Evolutionary conservation across 805 yeast genomes (phyloP), one percentile per base, ranked within the genome.

Genomic region (Nematodospora valgi): DNA sequence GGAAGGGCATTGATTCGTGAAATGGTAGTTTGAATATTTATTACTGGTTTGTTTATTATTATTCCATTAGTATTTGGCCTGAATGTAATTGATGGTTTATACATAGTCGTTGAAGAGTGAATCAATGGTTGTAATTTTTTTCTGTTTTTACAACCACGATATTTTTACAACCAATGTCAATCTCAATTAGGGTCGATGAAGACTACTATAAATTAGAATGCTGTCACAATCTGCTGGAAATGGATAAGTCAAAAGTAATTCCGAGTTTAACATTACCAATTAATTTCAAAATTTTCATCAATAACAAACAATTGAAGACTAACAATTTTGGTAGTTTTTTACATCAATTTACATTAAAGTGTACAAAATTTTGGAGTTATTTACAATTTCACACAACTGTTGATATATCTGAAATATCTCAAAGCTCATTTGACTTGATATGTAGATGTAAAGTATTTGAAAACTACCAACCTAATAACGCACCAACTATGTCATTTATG

Each of bases 271-370:
- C 30, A 5, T 20, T 36, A 12, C 24, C 26, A 7, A 5, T 25
- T 4, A 12, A 39, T 14, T 30, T 48, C 13, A 40, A 39, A 26
- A 16, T 51, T 6, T 26, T 15, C 22, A 32, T 49, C 13, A 51
- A 51, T 27, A 41, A 38, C 4, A 21, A 25, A 2, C 25, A 21
- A 13, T 24, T 47, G 10, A 22, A 16, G 5, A 13, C 33, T 8
- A 21, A 32, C 10, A 27, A 30, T 24, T 42, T 42, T 26, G 42
- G 39, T 16, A 21, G 32, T 3, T 28, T 46, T n/a, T 12, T 47
- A 1, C 53, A 48, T 12, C 26, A 19, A 9, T 23, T 51, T 6
- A 43, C 49, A 7, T 15, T 14, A 3, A 34, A 26, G 9, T 30
- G 42, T 7, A 11, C 15, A 8, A 28, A 30, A 9, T 19, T 38